A percentile compares a stretch with the other conserved stretches of the same genome.
phyloP scores from a whole-genome alignment of 768 basidiomycete species.

The Lentinula edodes region DNA sequence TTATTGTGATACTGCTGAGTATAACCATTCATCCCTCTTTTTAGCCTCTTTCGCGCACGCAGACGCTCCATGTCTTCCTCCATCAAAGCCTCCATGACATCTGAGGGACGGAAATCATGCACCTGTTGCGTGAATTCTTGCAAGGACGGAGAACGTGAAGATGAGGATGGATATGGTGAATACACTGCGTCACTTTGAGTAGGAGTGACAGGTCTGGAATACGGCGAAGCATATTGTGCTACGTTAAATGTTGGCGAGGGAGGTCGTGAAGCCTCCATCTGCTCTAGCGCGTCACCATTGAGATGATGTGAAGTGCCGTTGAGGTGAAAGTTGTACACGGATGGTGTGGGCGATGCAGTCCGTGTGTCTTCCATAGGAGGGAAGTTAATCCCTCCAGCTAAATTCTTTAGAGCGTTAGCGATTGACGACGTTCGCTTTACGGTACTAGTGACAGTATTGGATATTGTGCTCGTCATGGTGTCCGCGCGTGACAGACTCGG shows the following conservation, averaged over 20 bases:
- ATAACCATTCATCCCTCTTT: constrained; percentile 22
- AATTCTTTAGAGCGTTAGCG: constrained; percentile 65
- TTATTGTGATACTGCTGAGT: constrained; percentile 24
- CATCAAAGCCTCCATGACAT: constrained; percentile 85
- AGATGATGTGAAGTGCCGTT: constrained; percentile 13
- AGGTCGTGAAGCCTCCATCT: constrained; percentile 50
- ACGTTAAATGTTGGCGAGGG: constrained; percentile 77
- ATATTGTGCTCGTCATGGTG: constrained; percentile 55
- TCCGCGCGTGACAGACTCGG: constrained; percentile 53
- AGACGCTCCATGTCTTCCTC: constrained; percentile 95
- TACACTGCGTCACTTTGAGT: constrained; percentile 10
- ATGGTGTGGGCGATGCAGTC: constrained; percentile 22
- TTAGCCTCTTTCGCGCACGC: constrained; percentile 54
- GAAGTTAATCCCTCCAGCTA: constrained; percentile 69
- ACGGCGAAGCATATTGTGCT: constrained; percentile 74
- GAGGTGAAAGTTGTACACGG: neutral
- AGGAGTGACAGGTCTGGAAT: constrained; percentile 51
- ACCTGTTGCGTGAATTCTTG: constrained; percentile 24
- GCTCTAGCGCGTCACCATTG: constrained; percentile 19
- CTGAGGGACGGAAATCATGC: constrained; percentile 60
- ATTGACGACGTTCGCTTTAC: constrained; percentile 77
- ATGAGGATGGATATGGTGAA: constrained; percentile 9
- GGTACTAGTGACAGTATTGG: constrained; percentile 60
- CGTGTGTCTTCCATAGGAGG: constrained; percentile 54
- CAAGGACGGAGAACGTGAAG: constrained; percentile 17